phyloP scores from a whole-genome alignment of 2,329 filamentous ascomycete genomes.

The Pyricularia pennisetigena region DNA sequence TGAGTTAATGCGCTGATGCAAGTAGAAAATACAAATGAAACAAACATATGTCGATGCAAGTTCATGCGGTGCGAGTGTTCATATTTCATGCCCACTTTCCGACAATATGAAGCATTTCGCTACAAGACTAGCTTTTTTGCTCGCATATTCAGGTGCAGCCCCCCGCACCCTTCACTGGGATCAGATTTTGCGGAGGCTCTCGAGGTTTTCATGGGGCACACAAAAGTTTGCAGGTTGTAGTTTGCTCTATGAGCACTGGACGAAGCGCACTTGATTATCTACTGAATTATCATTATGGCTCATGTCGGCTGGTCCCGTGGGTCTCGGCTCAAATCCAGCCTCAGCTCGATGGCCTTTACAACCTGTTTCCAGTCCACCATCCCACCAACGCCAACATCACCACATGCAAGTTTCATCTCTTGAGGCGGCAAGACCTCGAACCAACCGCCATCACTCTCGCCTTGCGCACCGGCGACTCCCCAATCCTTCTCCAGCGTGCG shows the following conservation, averaged over 20 bases:
- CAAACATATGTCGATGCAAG: background rate
- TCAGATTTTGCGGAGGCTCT: background rate
- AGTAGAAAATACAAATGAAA: background rate
- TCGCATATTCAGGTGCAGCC: background rate
- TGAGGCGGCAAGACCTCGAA: slow-evolving; percentile 65
- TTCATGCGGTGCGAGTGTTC: background rate
- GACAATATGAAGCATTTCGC: background rate
- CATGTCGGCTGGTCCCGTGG: background rate
- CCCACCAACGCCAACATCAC: slow-evolving; percentile 70
- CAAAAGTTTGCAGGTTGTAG: no score
- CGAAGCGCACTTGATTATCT: no score
- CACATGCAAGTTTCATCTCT: slow-evolving; percentile 73
- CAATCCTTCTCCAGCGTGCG: slow-evolving; percentile 63
- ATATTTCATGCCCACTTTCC: background rate
- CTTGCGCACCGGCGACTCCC: slow-evolving; percentile 35
- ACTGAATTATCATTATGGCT: background rate
- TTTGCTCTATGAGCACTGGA: no score
- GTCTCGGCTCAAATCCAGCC: slow-evolving; percentile 22
- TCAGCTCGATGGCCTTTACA: slow-evolving; percentile 51
- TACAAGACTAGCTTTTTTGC: background rate
- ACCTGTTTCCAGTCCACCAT: slow-evolving; percentile 78
- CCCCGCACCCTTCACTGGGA: background rate
- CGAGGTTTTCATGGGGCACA: background rate
- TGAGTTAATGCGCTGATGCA: background rate
- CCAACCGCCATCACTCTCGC: slow-evolving; percentile 36